Conservation (phyloP, 148 eudicot genomes). For the Dianthus caryophyllus region DNA sequence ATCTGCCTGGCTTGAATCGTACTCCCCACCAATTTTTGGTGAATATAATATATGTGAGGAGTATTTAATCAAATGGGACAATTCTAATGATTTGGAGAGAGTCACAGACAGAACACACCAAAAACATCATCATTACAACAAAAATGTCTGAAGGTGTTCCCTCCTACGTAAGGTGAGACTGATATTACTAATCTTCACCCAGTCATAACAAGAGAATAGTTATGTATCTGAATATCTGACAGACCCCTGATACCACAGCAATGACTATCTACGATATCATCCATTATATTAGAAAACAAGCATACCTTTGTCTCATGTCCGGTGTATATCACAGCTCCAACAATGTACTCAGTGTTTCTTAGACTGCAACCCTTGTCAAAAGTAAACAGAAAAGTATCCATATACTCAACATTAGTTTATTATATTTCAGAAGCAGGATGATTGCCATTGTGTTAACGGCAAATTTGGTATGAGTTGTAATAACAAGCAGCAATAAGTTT, state of each 20-base stretch:
- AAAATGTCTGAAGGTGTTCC: neutral
- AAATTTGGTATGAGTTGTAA: neutral
- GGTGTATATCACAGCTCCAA: conserved; percentile 78
- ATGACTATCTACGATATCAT: conserved; percentile 4
- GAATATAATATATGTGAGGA: too few species aligned
- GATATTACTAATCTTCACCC: neutral
- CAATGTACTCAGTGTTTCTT: conserved; percentile 81
- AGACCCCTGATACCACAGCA: neutral
- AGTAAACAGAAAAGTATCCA: conserved; percentile 27
- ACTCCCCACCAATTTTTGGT: too few species aligned
- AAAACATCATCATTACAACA: neutral
- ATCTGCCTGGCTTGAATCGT: conserved; percentile 12
- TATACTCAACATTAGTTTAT: neutral
- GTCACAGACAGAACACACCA: conserved; percentile 5
- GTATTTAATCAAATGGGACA: too few species aligned
- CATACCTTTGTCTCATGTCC: conserved; percentile 86
- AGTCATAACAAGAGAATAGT: neutral
- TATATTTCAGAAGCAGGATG: neutral
- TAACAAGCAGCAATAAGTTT: neutral
- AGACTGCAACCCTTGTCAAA: conserved; percentile 79
- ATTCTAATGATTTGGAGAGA: too few species aligned
- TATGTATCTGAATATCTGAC: neutral
- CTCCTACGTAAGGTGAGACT: neutral
- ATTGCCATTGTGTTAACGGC: neutral
- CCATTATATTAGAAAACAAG: conserved; percentile 5